Base-by-base conservation (phyloP, 2,329 filamentous ascomycete genomes). In the Sporothrix mexicana region DNA sequence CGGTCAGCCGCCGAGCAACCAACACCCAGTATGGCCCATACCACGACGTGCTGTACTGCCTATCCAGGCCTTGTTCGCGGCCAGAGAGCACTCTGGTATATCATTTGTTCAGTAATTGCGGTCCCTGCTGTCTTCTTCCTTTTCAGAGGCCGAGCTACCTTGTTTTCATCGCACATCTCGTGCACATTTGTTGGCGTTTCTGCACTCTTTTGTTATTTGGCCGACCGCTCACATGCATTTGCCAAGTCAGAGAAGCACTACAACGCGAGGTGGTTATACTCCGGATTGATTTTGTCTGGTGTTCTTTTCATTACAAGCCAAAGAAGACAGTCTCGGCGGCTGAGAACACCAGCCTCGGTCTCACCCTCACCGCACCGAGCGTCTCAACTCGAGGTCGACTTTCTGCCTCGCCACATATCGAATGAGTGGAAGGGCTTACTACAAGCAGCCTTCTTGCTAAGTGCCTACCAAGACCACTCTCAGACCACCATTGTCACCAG, bases 391-490 rank as follows among this genome's bases (percentile, higher is more conserved):
- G 79, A 81, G 68, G 78, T 81, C 51, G 79, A 79, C 0, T 85
- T 87, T 70, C 80, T 91, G 5, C 83, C 85, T 0, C 83, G 88
- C 69, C 82, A 85, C 62, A 87, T 91, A 75, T 88, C 87, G 0
- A 85, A 91, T 74, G 90, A 92, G 78, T 90, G 88, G 85, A 91
- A 91, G 80, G 90, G 90, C 1, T 87, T 88, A 83, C 89, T 91
- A 87, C 88, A 91, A 75, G 82, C 84, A 15, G 79, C 85, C 20
- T 81, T 88, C 59, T 79, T 90, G 20, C 80, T 85, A 64, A 76
- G 85, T 3, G 80, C 88, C 13, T 91, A 89, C 76, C 86, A 89
- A 47, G 84, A 86, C 23, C 86, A 84, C 36, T 87, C 84, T 7
- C 81, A 82, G 74, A 77, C 81, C 2, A 78, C 88, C 4, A 84